These are phyloP conservation scores for Chlamydomonas applanata DNA, from an alignment of 139 green algal genomes.

Conservation along the genomic window DNA sequence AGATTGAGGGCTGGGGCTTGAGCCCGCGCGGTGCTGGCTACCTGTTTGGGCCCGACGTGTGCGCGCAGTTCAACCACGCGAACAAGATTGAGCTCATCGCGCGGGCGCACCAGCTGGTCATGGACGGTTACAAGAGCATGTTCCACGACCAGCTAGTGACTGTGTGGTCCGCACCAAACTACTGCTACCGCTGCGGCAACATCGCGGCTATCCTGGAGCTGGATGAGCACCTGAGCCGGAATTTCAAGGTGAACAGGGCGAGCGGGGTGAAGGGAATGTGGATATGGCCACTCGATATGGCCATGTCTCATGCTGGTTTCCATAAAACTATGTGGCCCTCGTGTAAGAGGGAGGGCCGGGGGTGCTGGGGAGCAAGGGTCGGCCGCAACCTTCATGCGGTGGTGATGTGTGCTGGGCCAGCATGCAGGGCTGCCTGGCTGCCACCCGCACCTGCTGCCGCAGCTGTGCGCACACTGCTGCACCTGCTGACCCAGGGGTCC, in stretches of 20 bases:
- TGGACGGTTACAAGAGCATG: constrained; percentile 99
- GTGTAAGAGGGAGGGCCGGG: no score
- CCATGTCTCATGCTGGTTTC: neutral
- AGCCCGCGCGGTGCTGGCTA: constrained; percentile 81
- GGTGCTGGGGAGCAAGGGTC: no score
- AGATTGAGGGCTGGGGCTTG: constrained; percentile 96
- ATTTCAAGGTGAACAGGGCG: constrained; percentile 91
- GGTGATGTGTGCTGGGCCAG: no score
- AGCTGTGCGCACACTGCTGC: no score
- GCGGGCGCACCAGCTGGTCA: constrained; percentile 96
- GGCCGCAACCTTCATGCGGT: no score
- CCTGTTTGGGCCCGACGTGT: constrained; percentile 95
- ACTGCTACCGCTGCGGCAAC: constrained; percentile 99
- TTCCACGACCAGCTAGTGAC: constrained; percentile 95
- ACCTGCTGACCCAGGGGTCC: neutral
- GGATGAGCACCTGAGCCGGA: constrained; percentile 85
- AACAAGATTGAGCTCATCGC: constrained; percentile 76
- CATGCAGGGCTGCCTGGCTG: no score
- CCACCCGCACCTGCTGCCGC: no score
- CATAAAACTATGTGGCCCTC: neutral
- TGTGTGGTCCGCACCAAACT: constrained; percentile 98
- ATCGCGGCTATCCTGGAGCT: constrained; percentile 96
- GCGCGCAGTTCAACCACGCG: constrained; percentile 75
- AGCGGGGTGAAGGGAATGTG: neutral
- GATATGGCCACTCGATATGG: no score